A percentile compares a stretch with the other conserved stretches of the same genome.
These are phyloP conservation scores for Ophiostoma fasciatum DNA, from an alignment of 2,329 filamentous ascomycete species.

Conservation along the genomic window DNA sequence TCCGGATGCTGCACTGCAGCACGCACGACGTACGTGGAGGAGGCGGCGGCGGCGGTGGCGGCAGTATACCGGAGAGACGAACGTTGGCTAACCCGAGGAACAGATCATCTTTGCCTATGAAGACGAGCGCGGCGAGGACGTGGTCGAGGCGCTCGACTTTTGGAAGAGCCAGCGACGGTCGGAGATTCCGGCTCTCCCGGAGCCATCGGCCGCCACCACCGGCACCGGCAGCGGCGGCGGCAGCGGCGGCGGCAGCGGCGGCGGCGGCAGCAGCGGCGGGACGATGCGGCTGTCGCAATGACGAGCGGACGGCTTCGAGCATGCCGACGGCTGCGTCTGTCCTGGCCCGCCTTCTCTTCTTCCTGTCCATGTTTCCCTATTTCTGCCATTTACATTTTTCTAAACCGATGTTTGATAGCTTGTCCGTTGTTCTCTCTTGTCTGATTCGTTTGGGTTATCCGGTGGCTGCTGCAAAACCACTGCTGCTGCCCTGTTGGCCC, in stretches of 20 bases:
- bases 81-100: slow-evolving; percentile 16
- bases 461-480: too few species aligned
- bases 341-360: not conserved
- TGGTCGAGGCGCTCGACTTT: slow-evolving; percentile 91
- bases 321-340: too few species aligned
- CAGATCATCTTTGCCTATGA: slow-evolving; percentile 97
- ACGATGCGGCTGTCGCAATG: slow-evolving; percentile 8
- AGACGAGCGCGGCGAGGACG: slow-evolving; percentile 84
- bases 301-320: not conserved
- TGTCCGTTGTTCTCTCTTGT: too few species aligned
- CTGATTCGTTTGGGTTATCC: too few species aligned
- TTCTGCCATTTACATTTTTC: too few species aligned
- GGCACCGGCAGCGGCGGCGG: too few species aligned
- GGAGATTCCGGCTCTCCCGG: slow-evolving; percentile 8
- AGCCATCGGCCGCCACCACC: too few species aligned
- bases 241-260: not conserved
- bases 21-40: slow-evolving; percentile 88
- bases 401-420: too few species aligned
- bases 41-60: too few species aligned
- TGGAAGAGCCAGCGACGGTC: slow-evolving; percentile 56
- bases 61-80: too few species aligned
- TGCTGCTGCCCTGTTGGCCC: too few species aligned
- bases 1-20: slow-evolving; percentile 92
- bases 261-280: not conserved
- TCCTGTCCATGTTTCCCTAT: too few species aligned